Conservation (phyloP, 2,329 filamentous ascomycete genomes). For the Trichothecium roseum region DNA sequence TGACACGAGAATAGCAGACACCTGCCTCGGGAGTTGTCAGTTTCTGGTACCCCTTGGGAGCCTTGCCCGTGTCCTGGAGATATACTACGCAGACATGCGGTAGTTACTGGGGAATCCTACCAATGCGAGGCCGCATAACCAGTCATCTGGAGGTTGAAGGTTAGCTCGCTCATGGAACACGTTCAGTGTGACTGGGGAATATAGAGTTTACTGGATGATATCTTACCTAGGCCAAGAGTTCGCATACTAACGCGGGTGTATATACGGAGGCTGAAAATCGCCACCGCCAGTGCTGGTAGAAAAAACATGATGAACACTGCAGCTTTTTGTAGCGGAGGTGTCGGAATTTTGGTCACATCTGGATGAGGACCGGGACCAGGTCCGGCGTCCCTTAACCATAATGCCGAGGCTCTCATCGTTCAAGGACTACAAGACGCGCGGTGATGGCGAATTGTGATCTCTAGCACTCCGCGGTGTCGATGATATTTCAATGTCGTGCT, state of each 20-base stretch:
- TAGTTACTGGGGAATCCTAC: too few species aligned
- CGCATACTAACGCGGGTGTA: slow-evolving; percentile 13
- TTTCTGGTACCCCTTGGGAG: neutral
- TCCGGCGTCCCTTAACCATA: slow-evolving; percentile 1
- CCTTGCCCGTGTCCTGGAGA: slow-evolving; percentile 3
- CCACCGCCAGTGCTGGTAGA: slow-evolving; percentile 14
- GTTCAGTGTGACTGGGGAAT: neutral
- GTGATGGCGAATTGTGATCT: too few species aligned
- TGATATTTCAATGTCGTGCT: too few species aligned
- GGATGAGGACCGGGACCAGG: slow-evolving; percentile 5
- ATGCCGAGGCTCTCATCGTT: neutral
- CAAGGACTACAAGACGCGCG: too few species aligned
- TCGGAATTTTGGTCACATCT: slow-evolving; percentile 15
- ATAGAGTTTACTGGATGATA: too few species aligned
- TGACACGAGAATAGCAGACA: slow-evolving; percentile 9
- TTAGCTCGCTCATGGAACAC: neutral
- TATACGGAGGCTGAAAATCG: slow-evolving; percentile 12
- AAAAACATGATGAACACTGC: slow-evolving; percentile 17
- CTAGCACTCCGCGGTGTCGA: too few species aligned
- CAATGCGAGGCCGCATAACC: slow-evolving; percentile 14
- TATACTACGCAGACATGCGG: too few species aligned
- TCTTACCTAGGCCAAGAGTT: slow-evolving; percentile 16
- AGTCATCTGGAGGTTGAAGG: slow-evolving; percentile 12
- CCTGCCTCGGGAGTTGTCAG: slow-evolving; percentile 2
- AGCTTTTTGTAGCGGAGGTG: slow-evolving; percentile 14